Percentiles rank a stretch among this genome's conserved stretches.
Conservation (phyloP, 169 alveolate species). For the Eimeria maxima region DNA sequence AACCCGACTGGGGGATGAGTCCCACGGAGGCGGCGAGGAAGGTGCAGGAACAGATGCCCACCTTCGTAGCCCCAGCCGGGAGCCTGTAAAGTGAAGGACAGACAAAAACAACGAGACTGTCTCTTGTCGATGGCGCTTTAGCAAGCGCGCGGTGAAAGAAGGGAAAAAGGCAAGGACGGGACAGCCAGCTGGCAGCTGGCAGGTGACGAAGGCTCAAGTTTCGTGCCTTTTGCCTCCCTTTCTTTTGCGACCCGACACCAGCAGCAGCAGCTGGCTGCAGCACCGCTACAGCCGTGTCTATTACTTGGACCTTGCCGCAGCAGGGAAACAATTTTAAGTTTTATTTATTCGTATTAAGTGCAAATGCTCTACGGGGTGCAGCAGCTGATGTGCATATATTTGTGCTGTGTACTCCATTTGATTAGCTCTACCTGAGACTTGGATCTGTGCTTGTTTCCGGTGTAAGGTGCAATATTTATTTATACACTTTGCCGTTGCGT, state of each 20-base stretch:
- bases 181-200: neutral
- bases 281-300: neutral
- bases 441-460: no score
- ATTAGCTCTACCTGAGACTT: no score
- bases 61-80: neutral
- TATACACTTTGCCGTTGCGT: no score
- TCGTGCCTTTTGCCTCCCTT: neutral
- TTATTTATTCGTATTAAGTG: no score
- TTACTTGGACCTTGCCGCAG: no score
- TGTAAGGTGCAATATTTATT: no score
- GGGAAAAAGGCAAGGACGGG: neutral
- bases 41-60: neutral
- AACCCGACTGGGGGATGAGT: constrained; percentile 5
- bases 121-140: neutral
- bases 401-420: no score
- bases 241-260: neutral
- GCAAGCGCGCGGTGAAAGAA: neutral
- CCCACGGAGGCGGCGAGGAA: neutral
- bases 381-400: no score
- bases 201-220: neutral
- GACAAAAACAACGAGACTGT: neutral
- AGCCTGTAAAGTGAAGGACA: neutral
- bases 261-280: neutral
- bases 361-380: no score
- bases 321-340: no score